Conservation (phyloP, 495 filamentous ascomycete species). For the Evernia prunastri region DNA sequence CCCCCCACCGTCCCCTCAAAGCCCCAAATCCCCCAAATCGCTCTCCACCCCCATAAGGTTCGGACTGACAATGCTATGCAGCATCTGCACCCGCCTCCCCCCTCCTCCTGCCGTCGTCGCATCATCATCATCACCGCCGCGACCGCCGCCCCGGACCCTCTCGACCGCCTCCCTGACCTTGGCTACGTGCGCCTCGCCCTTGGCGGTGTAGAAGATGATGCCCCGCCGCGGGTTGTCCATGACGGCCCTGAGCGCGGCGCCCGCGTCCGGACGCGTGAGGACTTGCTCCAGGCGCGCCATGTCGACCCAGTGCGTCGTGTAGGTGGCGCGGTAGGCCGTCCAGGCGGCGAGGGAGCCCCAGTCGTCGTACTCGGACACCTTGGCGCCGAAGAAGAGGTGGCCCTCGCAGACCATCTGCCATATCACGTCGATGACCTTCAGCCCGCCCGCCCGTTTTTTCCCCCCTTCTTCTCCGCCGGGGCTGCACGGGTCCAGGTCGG, state of each 20-base stretch:
- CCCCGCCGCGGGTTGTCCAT: neutral
- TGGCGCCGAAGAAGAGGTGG: slow-evolving; percentile 5
- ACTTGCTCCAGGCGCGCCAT: neutral
- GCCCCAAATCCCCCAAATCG: slow-evolving; percentile 1
- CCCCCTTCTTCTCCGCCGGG: no score
- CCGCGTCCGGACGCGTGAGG: neutral
- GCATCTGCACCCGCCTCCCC: slow-evolving; percentile 1
- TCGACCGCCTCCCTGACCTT: neutral
- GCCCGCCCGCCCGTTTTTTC: no score
- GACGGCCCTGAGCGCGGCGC: neutral
- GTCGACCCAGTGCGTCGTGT: slow-evolving; percentile 1
- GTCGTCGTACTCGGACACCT: slow-evolving; percentile 3
- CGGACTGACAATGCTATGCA: neutral
- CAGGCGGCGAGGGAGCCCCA: slow-evolving; percentile 4
- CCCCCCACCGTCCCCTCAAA: neutral
- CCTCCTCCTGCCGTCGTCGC: no score
- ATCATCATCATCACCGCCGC: no score
- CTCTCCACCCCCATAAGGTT: slow-evolving; percentile 6
- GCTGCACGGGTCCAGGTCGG: no score
- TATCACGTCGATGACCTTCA: slow-evolving; percentile 1
- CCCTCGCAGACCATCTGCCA: slow-evolving; percentile 2
- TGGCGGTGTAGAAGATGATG: neutral
- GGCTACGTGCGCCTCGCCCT: neutral
- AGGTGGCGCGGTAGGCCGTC: neutral
- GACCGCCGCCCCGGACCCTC: neutral